Conservation (phyloP, 495 filamentous ascomycete species). For the Penicillium simplicissimum region DNA sequence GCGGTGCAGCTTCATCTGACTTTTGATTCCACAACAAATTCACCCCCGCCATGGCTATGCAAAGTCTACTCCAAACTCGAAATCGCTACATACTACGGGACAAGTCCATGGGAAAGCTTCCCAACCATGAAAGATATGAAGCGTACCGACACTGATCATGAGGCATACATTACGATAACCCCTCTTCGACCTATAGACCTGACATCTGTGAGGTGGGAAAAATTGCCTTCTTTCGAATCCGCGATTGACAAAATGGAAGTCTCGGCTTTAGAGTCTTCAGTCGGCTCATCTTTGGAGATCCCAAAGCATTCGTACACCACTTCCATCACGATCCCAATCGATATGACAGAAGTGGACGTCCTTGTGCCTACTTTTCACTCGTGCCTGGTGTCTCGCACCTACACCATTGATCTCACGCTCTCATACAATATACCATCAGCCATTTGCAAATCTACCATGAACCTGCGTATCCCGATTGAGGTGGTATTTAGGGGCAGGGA, state of each 20-base stretch:
- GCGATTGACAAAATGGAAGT: neutral
- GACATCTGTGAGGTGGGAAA: conserved; percentile 56
- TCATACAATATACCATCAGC: conserved; percentile 17
- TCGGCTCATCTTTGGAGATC: neutral
- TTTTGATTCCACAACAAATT: conserved; percentile 58
- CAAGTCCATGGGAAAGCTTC: conserved; percentile 49
- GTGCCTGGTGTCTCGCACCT: conserved; percentile 72
- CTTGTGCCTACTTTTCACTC: conserved; percentile 79
- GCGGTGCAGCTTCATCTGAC: conserved; percentile 59
- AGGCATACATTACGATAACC: conserved; percentile 56
- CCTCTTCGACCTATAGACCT: conserved; percentile 60
- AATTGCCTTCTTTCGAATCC: conserved; percentile 29
- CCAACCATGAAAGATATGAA: conserved; percentile 19
- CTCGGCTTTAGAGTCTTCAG: neutral
- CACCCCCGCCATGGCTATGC: conserved; percentile 60
- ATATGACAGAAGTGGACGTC: conserved; percentile 59
- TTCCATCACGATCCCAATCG: conserved; percentile 63
- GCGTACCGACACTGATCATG: conserved; percentile 38
- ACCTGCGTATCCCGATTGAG: neutral
- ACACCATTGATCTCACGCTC: conserved; percentile 64
- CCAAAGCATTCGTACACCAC: conserved; percentile 52
- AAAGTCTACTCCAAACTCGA: conserved; percentile 62
- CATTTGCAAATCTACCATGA: neutral
- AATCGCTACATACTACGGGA: conserved; percentile 64
- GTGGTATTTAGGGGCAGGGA: neutral